Evolutionary conservation across 441 rosid species (phyloP), one percentile per base, ranked within the genome.

Genomic region (Corymbia calophylla): DNA sequence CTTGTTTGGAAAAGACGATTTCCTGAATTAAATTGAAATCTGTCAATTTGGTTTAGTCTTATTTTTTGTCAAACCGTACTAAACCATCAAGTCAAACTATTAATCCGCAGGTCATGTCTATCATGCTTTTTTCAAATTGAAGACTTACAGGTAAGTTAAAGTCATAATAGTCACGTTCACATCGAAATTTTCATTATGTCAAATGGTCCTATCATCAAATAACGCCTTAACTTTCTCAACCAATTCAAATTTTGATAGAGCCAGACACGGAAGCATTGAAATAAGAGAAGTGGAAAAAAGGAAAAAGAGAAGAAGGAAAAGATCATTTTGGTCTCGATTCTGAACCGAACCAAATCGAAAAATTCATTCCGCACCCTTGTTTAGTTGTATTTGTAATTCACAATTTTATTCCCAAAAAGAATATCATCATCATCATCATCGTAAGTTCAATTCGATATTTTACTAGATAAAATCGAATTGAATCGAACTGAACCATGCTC

Each of bases 41-140:
- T 9, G 25, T 39, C 44, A 39, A 13, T 32, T 5, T 1, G 1
- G 9, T 64, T n/a, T 64, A 10, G 44, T 39, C 6, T 39, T 39
- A 62, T 31, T 18, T 32, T 17, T 68, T 18, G 11, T 1, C 25
- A 68, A 32, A 32, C 1, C 2, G 7, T 21, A 56, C 62, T 0
- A 12, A 56, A 56, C 13, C 62, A 4, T 10, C 6, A 31, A 32
- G 17, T 66, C 44, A 0, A 18, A 18, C 14, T 19, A 35, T 23
- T 32, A 4, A 35, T 35, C 8, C 11, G 0, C 10, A 0, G 19
- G 8, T 19, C 12, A 1, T 10, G 48, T 35, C 19, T 5, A 68
- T 17, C 80, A 32, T 18, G 10, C n/a, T 66, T 68, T 31, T 16
- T 17, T 66, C 11, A 8, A 31, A 66, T 3, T 16, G 77, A 39